Percentiles rank a stretch among this genome's conserved stretches.
Evolutionary conservation across 169 alveolate genomes (phyloP).

Genomic region (Ichthyophthirius multifiliis): DNA sequence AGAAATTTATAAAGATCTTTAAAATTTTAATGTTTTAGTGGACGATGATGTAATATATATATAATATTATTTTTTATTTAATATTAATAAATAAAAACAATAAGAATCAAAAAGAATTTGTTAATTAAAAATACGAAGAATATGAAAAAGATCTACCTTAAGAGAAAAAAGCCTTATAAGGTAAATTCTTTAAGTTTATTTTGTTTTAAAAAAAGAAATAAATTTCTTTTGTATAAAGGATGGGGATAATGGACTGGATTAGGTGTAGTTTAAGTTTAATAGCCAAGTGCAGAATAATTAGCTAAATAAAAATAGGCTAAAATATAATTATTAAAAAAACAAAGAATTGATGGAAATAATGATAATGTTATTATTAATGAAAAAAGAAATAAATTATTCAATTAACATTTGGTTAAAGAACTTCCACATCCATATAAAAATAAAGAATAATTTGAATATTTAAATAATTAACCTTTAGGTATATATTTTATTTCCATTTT

Average conservation of each 20-base stretch:
- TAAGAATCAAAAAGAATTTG: constrained; percentile 36
- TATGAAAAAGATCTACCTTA: constrained; percentile 26
- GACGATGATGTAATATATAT: constrained; percentile 28
- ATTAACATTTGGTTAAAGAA: constrained; percentile 50
- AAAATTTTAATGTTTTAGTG: constrained; percentile 26
- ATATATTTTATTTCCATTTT: background rate
- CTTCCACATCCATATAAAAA: constrained; percentile 64
- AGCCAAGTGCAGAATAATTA: constrained; percentile 25
- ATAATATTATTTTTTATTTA: background rate
- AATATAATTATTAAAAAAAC: constrained; percentile 14
- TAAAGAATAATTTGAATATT: constrained; percentile 51
- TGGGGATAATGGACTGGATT: constrained; percentile 49
- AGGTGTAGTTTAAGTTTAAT: constrained; percentile 23
- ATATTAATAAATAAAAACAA: background rate
- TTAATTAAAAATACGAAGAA: constrained; percentile 29
- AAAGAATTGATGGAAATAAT: constrained; percentile 47
- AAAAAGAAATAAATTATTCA: constrained; percentile 51
- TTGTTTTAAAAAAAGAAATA: background rate
- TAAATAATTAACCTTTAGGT: constrained; percentile 39
- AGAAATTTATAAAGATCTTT: constrained; percentile 18
- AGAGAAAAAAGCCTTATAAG: background rate
- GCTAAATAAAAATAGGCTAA: constrained; percentile 13
- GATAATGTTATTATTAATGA: constrained; percentile 62
- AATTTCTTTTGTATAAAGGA: background rate
- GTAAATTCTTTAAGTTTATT: background rate